A percentile compares a stretch with the other conserved stretches of the same genome.
Conservation (phyloP, 192 early-diverging fungal species). For the Gonapodya sp. region DNA sequence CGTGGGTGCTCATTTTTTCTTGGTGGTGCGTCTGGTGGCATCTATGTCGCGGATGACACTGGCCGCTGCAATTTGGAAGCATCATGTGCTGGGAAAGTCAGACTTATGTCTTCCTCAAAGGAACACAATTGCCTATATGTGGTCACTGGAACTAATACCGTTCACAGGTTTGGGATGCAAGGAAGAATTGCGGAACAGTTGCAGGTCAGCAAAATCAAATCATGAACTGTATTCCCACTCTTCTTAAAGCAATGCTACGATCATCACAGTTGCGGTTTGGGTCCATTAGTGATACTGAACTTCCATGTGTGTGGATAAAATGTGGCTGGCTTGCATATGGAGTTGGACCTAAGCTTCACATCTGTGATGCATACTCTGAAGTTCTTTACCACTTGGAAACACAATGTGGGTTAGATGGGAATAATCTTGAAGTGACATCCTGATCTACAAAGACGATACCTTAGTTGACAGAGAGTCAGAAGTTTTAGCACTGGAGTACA, state of each 20-base stretch:
- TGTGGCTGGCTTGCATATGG: neutral
- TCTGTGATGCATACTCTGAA: neutral
- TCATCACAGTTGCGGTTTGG: neutral
- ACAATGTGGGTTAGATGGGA: neutral
- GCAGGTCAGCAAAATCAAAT: no score
- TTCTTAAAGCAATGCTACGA: no score
- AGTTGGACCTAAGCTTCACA: neutral
- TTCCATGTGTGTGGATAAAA: neutral
- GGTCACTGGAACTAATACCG: neutral
- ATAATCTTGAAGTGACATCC: no score
- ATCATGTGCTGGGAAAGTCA: neutral
- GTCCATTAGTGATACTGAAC: neutral
- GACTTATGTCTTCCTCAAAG: neutral
- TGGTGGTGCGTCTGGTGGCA: neutral
- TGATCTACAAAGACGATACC: no score
- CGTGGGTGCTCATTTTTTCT: neutral
- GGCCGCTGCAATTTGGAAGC: neutral
- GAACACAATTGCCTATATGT: neutral
- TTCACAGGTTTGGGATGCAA: neutral
- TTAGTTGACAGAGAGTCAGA: no score
- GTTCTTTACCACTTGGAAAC: neutral
- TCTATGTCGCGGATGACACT: neutral
- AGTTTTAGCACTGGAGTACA: neutral
- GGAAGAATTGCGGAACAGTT: no score
- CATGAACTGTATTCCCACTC: no score